Conservation (phyloP, 164 flowering plant species). For the Litsea cubeba region DNA sequence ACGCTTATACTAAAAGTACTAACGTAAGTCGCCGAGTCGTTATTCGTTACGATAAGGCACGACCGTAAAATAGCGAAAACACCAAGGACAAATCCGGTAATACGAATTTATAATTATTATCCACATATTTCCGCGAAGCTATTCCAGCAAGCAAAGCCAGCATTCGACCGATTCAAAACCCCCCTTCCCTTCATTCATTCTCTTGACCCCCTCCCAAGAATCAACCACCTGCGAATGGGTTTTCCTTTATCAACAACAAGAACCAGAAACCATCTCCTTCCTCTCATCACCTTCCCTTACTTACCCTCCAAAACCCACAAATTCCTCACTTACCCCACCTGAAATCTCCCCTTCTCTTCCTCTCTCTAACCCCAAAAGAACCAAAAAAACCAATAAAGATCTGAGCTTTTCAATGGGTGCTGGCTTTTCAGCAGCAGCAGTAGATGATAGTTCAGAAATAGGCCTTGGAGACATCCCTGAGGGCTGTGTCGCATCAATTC, state of each 20-base stretch:
- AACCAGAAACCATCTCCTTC: not conserved
- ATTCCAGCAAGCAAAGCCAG: no score
- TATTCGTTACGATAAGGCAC: no score
- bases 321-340: slow-evolving; percentile 1
- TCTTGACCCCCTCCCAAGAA: no score
- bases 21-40: no score
- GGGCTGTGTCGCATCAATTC: slow-evolving; percentile 60
- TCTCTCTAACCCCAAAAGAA: not conserved
- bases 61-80: no score
- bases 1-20: no score
- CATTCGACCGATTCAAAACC: no score
- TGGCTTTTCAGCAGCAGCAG: slow-evolving; percentile 17
- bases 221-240: not conserved
- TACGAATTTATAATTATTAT: no score
- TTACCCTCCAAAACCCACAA: not conserved
- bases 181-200: no score
- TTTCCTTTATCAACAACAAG: not conserved
- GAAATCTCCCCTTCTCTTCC: not conserved
- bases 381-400: no score
- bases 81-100: no score
- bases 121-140: no score
- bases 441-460: slow-evolving; percentile 8
- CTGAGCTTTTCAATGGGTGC: slow-evolving; percentile 38
- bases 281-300: not conserved
- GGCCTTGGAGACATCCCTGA: slow-evolving; percentile 84